Evolutionary conservation across 169 alveolate genomes (phyloP).

Genomic region (Plasmodium cynomolgi): DNA sequence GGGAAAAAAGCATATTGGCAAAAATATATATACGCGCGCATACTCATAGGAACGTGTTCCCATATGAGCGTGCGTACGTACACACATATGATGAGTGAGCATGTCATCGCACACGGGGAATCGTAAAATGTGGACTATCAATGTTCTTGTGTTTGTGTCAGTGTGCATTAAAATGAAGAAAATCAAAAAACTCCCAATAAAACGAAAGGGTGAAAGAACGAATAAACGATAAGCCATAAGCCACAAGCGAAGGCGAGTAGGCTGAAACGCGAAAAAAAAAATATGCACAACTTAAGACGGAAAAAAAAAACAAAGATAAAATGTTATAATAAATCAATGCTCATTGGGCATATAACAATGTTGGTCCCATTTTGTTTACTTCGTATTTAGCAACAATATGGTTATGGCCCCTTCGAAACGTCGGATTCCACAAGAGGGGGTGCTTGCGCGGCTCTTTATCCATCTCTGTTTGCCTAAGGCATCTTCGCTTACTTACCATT

Average conservation of each 20-base stretch:
- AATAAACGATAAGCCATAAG: background rate
- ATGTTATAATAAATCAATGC: background rate
- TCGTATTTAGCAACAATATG: background rate
- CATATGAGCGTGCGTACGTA: background rate
- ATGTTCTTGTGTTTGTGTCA: constrained; percentile 7
- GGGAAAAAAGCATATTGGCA: constrained; percentile 10
- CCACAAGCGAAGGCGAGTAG: background rate
- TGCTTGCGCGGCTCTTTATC: background rate
- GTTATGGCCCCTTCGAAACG: constrained; percentile 4
- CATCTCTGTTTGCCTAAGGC: background rate
- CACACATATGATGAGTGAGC: background rate
- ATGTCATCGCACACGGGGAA: background rate
- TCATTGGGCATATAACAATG: background rate
- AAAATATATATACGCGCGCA: background rate
- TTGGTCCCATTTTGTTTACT: background rate
- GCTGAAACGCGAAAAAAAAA: background rate
- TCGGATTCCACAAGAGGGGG: background rate
- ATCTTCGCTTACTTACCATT: background rate
- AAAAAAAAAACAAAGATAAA: constrained; percentile 36
- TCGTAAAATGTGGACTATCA: background rate
- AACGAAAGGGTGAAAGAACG: background rate
- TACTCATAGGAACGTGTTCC: background rate
- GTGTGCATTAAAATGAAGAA: background rate
- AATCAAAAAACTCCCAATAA: constrained; percentile 4
- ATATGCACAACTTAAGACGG: background rate